Percentiles rank a stretch among this genome's conserved stretches.
Conservation (phyloP, 257 asterid genomes). For the Solanum lycopersicoides region DNA sequence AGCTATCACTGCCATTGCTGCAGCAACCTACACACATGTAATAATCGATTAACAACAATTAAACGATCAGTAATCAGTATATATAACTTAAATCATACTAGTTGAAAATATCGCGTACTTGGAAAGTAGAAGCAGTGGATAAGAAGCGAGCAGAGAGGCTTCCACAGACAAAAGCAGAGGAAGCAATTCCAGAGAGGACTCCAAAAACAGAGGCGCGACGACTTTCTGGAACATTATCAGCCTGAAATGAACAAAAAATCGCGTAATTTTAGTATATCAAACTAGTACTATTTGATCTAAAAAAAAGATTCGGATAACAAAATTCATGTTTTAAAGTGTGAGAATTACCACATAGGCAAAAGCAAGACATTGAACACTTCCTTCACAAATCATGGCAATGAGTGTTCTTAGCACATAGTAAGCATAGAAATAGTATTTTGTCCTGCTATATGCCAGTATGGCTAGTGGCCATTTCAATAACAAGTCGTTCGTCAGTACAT, state of each 20-base stretch:
- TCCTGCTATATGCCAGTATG: conserved; percentile 66
- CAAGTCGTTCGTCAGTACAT: background rate
- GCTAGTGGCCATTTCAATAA: conserved; percentile 19
- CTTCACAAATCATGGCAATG: conserved; percentile 64
- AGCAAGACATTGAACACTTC: conserved; percentile 77
- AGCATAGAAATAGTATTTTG: conserved; percentile 48
- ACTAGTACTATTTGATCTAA: background rate
- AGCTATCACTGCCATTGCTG: conserved; percentile 53
- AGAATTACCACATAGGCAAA: conserved; percentile 73
- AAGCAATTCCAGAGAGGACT: conserved; percentile 64
- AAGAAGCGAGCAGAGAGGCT: conserved; percentile 74
- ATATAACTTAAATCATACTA: background rate
- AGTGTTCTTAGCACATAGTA: conserved; percentile 56
- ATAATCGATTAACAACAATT: background rate
- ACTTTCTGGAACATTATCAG: conserved; percentile 73
- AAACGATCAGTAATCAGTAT: background rate
- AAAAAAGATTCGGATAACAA: background rate
- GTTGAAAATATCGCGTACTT: conserved; percentile 22
- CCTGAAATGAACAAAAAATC: conserved; percentile 30
- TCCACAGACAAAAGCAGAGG: conserved; percentile 84
- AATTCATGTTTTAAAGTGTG: background rate
- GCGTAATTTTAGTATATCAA: background rate
- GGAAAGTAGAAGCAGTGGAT: conserved; percentile 61
- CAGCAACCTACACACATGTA: conserved; percentile 45
- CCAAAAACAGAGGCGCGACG: conserved; percentile 70